phyloP scores from a whole-genome alignment of 257 asterid genomes.

The Sherardia arvensis region DNA sequence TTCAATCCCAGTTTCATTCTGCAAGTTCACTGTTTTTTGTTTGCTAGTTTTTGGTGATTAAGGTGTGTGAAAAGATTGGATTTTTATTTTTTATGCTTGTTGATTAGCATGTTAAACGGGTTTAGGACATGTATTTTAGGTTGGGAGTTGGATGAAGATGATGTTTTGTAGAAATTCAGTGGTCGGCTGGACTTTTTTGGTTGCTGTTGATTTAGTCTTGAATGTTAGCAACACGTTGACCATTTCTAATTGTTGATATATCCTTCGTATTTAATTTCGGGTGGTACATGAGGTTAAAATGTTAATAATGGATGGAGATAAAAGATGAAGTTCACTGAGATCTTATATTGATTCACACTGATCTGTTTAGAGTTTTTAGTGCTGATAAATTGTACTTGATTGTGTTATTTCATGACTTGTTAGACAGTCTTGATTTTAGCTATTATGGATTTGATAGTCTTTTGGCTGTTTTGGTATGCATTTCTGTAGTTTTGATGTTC shows the following conservation, averaged over 20 bases:
- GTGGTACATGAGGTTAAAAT: too few species aligned
- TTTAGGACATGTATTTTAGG: not conserved
- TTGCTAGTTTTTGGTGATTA: not conserved
- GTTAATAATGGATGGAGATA: too few species aligned
- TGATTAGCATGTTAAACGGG: not conserved
- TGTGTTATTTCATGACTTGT: not conserved
- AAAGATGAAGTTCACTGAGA: not conserved
- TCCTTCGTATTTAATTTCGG: not conserved
- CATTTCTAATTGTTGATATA: not conserved
- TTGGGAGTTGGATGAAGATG: not conserved
- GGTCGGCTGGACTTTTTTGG: not conserved
- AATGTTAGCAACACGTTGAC: not conserved
- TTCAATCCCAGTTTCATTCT: not conserved
- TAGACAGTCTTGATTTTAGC: not conserved
- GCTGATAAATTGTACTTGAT: not conserved
- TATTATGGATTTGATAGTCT: not conserved
- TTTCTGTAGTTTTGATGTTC: not conserved
- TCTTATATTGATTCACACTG: not conserved
- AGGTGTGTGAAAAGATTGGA: not conserved
- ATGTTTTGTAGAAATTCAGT: not conserved
- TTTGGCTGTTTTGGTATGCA: not conserved
- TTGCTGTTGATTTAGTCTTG: not conserved
- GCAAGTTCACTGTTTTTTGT: not conserved
- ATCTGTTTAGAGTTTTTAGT: not conserved
- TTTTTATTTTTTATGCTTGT: not conserved